Evolutionary conservation across 352 stramenopile genomes (phyloP), one percentile per base, ranked within the genome.

Genomic region (Phytophthora sojae): DNA sequence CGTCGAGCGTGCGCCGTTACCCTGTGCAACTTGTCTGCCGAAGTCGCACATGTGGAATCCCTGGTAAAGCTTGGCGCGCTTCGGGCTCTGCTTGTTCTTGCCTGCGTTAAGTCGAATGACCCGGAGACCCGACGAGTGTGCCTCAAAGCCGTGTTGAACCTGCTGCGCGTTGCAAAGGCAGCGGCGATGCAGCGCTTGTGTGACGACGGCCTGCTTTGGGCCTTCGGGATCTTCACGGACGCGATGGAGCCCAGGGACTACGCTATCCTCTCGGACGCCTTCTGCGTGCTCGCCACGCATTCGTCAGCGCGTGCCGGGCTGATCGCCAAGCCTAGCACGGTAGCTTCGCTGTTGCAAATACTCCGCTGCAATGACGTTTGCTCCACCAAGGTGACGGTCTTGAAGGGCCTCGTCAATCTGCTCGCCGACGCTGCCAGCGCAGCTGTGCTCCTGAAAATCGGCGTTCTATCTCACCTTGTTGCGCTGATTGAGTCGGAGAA

Each of bases 21-120:
- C 9, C 74, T 99, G 3, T 97, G 91, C 69, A 99, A 99, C 65
- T 81, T 99, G 62, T 95, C 96, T 15, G 77, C 97, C 0, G 82
- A 84, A 32, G 89, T 96, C 47, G 85, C 89, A 23, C 97, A 97
- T 71, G 94, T 98, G 61, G 86, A 96, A 17, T 82, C 89, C 7
- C 86, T 99, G 52, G 89, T 93, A 4, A 91, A 97, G 50, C 86
- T 86, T 30, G 94, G 95, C 2, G 94, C 91, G 4, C 71, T 99
- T 42, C 89, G 93, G 29, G 93, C 94, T 2, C 76, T 99, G 37
- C 79, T 98, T 4, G 85, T 94, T 9, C 84, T 94, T 50, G 78
- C 86, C n/a, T 94, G 83, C 35, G 86, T 94, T 25, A 94, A 94
- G 51, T 94, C 86, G 1, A 94, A 91, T 57, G 86, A 94, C 32